phyloP scores from a whole-genome alignment of 2,329 filamentous ascomycete genomes.

The Sarocladium kiliense region DNA sequence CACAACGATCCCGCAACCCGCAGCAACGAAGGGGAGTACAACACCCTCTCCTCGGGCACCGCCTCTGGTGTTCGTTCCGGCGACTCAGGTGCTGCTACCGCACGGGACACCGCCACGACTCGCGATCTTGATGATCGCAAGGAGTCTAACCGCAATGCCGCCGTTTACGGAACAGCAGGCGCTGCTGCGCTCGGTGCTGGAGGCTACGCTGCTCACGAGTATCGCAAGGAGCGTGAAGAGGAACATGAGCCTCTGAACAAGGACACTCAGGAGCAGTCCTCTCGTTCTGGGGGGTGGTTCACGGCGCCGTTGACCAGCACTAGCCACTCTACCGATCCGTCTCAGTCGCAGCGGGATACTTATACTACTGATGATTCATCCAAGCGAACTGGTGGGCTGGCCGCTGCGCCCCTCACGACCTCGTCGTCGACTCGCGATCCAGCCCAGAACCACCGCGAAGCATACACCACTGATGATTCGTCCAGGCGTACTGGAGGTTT shows the following conservation, averaged over 20 bases:
- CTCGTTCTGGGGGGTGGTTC: conserved; percentile 2
- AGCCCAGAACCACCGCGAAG: not conserved
- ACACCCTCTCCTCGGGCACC: conserved; percentile 5
- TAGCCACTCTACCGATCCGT: not conserved
- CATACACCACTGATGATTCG: not conserved
- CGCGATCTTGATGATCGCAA: conserved; percentile 17
- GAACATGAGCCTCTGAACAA: not conserved
- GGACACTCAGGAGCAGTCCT: not conserved
- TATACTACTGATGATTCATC: not conserved
- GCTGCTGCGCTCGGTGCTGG: conserved; percentile 4
- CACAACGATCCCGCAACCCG: conserved; percentile 14
- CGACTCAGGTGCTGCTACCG: not conserved
- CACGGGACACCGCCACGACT: not conserved
- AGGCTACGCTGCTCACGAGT: conserved; percentile 1
- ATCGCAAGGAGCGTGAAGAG: not conserved
- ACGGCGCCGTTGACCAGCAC: not conserved
- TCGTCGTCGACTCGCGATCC: not conserved
- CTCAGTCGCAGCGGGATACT: not conserved
- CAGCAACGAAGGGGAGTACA: conserved; percentile 10
- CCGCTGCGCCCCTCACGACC: not conserved
- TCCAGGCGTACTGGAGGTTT: not conserved
- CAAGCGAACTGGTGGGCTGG: not conserved
- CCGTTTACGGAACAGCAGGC: conserved; percentile 1
- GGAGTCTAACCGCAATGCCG: conserved; percentile 21
- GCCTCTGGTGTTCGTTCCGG: conserved; percentile 19